Evolutionary conservation across 2,329 filamentous ascomycete species (phyloP).

Genomic region (Monilinia fructigena): DNA sequence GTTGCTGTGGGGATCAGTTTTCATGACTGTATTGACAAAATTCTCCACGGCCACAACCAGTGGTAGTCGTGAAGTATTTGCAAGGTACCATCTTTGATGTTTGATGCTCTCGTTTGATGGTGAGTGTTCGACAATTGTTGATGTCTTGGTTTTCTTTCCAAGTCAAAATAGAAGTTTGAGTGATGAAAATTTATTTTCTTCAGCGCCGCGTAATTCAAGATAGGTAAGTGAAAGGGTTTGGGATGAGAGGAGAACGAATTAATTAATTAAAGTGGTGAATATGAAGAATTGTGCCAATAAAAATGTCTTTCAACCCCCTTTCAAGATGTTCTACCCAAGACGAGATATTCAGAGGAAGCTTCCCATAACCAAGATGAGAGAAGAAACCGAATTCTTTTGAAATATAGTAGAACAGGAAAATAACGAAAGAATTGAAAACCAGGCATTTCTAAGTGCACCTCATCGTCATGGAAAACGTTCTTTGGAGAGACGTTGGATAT

Average conservation of each 20-base stretch:
- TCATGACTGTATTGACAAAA: constrained; percentile 1
- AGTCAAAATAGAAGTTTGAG: not conserved
- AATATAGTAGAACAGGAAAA: not conserved
- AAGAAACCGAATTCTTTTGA: not conserved
- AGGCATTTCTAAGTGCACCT: not conserved
- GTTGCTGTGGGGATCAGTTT: not conserved
- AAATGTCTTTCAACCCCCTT: not conserved
- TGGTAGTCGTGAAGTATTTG: not conserved
- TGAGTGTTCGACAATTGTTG: not conserved
- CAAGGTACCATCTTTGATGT: not conserved
- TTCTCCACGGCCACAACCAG: not conserved
- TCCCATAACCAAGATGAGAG: not conserved
- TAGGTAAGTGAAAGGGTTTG: no score
- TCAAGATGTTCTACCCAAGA: not conserved
- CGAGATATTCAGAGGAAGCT: no score
- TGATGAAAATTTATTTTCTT: not conserved
- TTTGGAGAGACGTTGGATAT: not conserved
- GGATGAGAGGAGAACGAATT: not conserved
- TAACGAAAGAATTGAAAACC: not conserved
- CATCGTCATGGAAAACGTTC: not conserved
- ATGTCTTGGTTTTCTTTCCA: not conserved
- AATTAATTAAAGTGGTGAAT: no score
- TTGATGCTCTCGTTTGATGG: not conserved
- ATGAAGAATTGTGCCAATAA: not conserved
- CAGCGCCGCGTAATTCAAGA: not conserved